Evolutionary conservation across 441 rosid species (phyloP).

Genomic region (Rhodomyrtus psidioides): DNA sequence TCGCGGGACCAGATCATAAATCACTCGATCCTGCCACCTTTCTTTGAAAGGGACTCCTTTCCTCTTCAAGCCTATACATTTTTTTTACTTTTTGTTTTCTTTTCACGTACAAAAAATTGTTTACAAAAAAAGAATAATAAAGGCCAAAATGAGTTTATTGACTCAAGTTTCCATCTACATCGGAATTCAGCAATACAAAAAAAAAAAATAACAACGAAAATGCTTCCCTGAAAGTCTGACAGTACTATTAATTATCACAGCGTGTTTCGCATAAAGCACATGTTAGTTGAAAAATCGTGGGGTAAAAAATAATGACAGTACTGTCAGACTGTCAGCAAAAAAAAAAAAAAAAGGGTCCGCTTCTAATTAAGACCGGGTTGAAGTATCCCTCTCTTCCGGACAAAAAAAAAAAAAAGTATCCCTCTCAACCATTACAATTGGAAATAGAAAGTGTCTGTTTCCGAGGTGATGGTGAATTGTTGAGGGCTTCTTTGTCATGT

Average conservation of each 20-base stretch:
- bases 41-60: neutral
- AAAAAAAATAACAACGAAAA: too few relatives aligned
- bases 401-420: constrained; percentile 8
- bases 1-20: neutral
- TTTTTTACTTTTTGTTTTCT: neutral
- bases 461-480: neutral
- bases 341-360: constrained; percentile 12
- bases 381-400: constrained; percentile 20
- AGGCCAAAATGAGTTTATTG: neutral
- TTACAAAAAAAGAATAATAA: neutral
- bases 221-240: too few relatives aligned
- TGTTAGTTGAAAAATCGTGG: too few relatives aligned
- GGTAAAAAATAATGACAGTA: too few relatives aligned
- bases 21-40: neutral
- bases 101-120: neutral
- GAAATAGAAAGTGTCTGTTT: neutral
- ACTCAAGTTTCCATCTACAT: neutral
- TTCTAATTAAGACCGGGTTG: neutral
- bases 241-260: too few relatives aligned
- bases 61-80: neutral
- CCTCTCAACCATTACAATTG: constrained; percentile 8
- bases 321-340: neutral
- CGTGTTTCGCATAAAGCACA: too few relatives aligned
- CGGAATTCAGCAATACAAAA: neutral
- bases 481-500: neutral